Evolutionary conservation across 768 basidiomycete species (phyloP), one percentile per base, ranked within the genome.

Genomic region (Tricholomella constricta): DNA sequence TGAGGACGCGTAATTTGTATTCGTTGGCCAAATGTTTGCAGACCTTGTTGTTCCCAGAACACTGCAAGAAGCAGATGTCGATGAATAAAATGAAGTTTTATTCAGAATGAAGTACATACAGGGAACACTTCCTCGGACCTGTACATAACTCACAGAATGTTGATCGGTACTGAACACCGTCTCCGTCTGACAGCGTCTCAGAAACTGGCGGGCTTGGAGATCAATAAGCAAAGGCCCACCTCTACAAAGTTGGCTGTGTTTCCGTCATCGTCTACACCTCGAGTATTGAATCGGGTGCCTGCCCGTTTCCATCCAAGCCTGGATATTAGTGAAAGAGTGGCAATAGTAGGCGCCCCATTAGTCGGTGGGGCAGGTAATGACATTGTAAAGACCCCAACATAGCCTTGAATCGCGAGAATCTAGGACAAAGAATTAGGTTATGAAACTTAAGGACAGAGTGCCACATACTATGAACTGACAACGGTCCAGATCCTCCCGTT

Each of bases 21-120:
- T 51, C 85, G 84, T 59, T 93, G 94, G 32, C 94, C 91, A 64
- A 99, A 94, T 0, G 96, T 95, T 65, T 95, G 93, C 35, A 95
- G 68, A 23, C 93, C 94, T 71, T 96, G 94, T 64, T 99, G 96
- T 68, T 98, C 96, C 97, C 97, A 99, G 68, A 99, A 99, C 53
- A 98, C 94, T 94, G 64, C 41, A 48, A 50, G 40, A 31, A 40
- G 51, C 19, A 51, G 47, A 38, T 59, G 62, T 40, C 12, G 55
- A 58, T 44, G 55, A 48, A 59, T 55, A 27, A 43, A 14, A 42
- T 52, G 36, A 19, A 46, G 46, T 54, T 47, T 47, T 55, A 59
- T 59, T 51, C 27, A 56, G 57, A 41, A 50, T 37, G 56, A 60
- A 62, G 53, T 48, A 83, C 92, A 64, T 77, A 96, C 94, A 77